Base-by-base conservation (phyloP, 116 monocot genomes). In the Cymodocea nodosa region DNA sequence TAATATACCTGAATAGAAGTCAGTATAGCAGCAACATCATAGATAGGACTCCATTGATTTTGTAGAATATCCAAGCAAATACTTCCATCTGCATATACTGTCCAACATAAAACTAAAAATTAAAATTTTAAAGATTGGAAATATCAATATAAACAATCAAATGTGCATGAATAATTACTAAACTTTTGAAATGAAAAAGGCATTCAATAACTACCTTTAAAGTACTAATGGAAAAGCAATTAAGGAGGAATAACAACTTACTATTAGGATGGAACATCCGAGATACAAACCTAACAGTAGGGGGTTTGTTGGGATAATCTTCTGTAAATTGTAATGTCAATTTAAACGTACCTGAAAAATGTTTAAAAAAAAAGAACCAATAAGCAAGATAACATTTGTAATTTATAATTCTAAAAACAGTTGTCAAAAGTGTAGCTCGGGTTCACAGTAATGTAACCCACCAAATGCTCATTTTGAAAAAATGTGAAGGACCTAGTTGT, bases 201-300 rank as follows among this genome's bases (percentile, higher is more conserved):
- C n/a, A n/a, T n/a, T n/a, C 3, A 3, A 30, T 30, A 30, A 1
- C 30, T 3, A 30, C 30, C 30, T 30, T 30, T 44, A 8, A 44
- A 8, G 2, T 44, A 44, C 8, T 7, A 44, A 44, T 44, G 44
- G 12, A 44, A 44, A 10, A 44, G 44, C 12, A 12, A 39, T 9
- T 39, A n/a, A n/a, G n/a, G 39, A 39, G 0, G 14, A 6, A 16
- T 24, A 18, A 20, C 11, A 53, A 80, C 86, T 75, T 75, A 87
- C 87, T 83, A 36, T 87, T 87, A 57, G 87, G 87, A 78, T 87
- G 83, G 65, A 87, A 87, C 87, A 87, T 87, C 44, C 80, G 66
- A 24, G 83, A 87, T 76, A 87, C 81, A 78, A 87, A 87, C 19
- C 83, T 78, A 24, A 87, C 87, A 64, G 83, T 87, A 55, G 83